Conservation (phyloP, 1,139 yeast genomes). For the Tardiomyces depauwii region DNA sequence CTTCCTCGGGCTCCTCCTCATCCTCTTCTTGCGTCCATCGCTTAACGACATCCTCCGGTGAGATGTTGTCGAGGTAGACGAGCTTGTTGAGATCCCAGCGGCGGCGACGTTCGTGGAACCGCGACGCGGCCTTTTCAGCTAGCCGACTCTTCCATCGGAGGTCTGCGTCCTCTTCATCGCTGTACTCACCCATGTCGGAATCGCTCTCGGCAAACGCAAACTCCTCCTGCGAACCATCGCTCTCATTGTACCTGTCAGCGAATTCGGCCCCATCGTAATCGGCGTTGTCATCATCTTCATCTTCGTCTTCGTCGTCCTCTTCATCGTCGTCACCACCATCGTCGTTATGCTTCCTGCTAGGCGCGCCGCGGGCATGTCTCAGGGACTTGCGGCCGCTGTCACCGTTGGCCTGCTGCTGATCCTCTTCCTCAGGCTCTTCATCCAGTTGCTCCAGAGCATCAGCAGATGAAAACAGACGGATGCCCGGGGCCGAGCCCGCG, state of each 20-base stretch:
- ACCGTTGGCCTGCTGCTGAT: conserved; percentile 20
- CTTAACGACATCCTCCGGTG: conserved; percentile 61
- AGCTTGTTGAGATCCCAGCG: conserved; percentile 75
- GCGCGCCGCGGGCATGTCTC: conserved; percentile 19
- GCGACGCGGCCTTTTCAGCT: conserved; percentile 20
- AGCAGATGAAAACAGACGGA: conserved; percentile 49
- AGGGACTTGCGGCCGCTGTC: conserved; percentile 17
- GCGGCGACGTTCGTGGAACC: conserved; percentile 29
- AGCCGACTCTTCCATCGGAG: conserved; percentile 29
- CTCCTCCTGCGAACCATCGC: conserved; percentile 5
- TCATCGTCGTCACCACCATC: conserved; percentile 26
- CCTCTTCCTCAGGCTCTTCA: conserved; percentile 33
- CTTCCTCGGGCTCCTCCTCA: conserved; percentile 32
- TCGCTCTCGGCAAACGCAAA: conserved; percentile 33
- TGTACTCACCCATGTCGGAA: conserved; percentile 31
- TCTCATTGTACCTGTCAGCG: conserved; percentile 17
- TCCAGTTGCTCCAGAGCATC: conserved; percentile 29
- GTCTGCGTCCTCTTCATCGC: conserved; percentile 26
- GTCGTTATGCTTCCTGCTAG: conserved; percentile 25
- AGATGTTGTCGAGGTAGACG: conserved; percentile 63
- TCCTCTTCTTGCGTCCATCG: conserved; percentile 52
- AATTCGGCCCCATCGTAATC: conserved; percentile 29
- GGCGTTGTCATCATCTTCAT: conserved; percentile 30
- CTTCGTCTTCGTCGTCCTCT: conserved; percentile 28
- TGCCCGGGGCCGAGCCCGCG: conserved; percentile 52